Conservation (phyloP, 225 moss, liverwort and hornwort species). For the Polytrichum formosum region DNA sequence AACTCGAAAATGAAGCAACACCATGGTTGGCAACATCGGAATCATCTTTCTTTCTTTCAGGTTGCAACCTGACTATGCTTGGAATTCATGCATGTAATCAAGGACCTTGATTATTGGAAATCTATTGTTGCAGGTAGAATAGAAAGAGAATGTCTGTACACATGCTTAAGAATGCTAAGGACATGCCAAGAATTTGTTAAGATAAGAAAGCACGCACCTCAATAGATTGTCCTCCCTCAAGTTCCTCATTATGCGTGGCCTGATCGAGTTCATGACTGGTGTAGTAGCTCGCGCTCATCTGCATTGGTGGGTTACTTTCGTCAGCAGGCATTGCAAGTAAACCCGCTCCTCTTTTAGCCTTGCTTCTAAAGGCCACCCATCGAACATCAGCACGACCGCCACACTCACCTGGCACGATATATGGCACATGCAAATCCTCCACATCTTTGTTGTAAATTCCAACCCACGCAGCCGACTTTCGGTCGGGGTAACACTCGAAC, state of each 20-base stretch:
- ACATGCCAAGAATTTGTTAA: no score
- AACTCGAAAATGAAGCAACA: no score
- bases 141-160: no score
- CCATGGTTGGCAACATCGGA: no score
- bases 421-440: conserved; percentile 78
- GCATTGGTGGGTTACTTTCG: conserved; percentile 49
- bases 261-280: conserved; percentile 54
- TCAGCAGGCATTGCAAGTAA: conserved; percentile 44
- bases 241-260: conserved; percentile 73
- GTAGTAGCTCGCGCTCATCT: conserved; percentile 72
- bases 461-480: conserved; percentile 74
- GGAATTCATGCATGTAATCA: not conserved
- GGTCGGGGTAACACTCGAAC: conserved; percentile 96
- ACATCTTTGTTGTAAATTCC: conserved; percentile 60
- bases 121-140: no score
- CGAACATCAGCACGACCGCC: conserved; percentile 90
- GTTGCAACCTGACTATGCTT: not conserved
- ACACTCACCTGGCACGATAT: conserved; percentile 84
- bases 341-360: conserved; percentile 35
- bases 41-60: no score
- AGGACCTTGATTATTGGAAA: not conserved
- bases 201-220: conserved; percentile 39
- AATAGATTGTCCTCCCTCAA: conserved; percentile 48
- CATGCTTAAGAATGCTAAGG: no score
- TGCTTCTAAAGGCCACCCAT: conserved; percentile 70